These are phyloP conservation scores for Mycosphaerella arachidis DNA, from an alignment of 2,329 filamentous ascomycete species.

Conservation along the genomic window DNA sequence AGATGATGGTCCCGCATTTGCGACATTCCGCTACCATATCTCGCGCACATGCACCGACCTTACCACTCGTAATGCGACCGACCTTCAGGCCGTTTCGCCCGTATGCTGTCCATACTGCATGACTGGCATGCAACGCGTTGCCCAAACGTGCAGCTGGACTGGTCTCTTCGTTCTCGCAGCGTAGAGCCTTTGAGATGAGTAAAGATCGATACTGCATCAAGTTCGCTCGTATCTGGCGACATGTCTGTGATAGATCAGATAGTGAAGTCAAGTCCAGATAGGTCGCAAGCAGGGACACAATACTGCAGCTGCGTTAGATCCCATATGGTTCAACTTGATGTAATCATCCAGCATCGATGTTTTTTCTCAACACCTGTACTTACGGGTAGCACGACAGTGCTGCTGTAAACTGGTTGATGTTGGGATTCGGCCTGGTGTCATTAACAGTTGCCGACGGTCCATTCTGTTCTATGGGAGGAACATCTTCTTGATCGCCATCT, in stretches of 20 bases:
- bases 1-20: constrained; percentile 71
- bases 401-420: constrained; percentile 57
- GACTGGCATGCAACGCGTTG: constrained; percentile 32
- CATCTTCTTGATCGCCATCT: constrained; percentile 28
- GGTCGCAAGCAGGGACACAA: constrained; percentile 69
- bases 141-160: constrained; percentile 52
- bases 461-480: constrained; percentile 15
- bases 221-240: constrained; percentile 70
- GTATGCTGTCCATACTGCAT: constrained; percentile 25
- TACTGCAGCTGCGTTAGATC: constrained; percentile 47
- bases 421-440: constrained; percentile 44
- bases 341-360: too few species aligned
- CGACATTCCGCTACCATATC: constrained; percentile 84
- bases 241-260: constrained; percentile 76
- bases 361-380: constrained; percentile 30
- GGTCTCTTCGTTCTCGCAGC: constrained; percentile 66
- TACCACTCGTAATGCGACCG: constrained; percentile 54
- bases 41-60: constrained; percentile 72
- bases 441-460: constrained; percentile 16
- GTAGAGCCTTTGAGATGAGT: constrained; percentile 70
- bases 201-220: constrained; percentile 73
- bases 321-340: background rate
- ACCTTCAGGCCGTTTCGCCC: constrained; percentile 29
- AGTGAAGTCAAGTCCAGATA: constrained; percentile 83
- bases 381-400: constrained; percentile 67